Conservation (phyloP, 495 filamentous ascomycete genomes). For the Clohesyomyces aquaticus region DNA sequence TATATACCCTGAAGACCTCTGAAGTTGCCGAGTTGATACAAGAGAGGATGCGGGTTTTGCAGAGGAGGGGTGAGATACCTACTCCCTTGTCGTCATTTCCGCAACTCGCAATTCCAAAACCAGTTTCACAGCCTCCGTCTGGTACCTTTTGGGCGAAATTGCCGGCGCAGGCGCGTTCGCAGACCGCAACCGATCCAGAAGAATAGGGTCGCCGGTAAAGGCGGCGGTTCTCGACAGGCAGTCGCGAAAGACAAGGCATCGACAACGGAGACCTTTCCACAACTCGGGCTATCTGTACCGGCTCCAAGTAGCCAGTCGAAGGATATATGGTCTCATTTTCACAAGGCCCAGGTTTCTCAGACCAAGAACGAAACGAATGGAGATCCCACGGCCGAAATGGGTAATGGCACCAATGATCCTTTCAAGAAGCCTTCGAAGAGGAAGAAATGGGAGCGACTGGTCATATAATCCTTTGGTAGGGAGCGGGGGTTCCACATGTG, state of each 20-base stretch:
- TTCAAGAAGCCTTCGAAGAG: slow-evolving; percentile 14
- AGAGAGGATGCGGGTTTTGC: neutral
- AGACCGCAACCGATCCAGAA: neutral
- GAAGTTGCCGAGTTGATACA: slow-evolving; percentile 6
- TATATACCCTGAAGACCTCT: neutral
- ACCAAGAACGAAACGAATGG: neutral
- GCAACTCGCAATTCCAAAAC: slow-evolving; percentile 11
- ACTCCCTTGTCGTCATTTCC: slow-evolving; percentile 17
- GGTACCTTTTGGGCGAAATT: slow-evolving; percentile 12
- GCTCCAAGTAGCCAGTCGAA: neutral
- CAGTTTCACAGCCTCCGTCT: neutral
- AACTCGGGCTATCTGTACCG: neutral
- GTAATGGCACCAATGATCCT: neutral
- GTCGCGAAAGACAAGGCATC: neutral
- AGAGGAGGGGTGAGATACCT: slow-evolving; percentile 7
- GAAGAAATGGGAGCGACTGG: slow-evolving; percentile 24
- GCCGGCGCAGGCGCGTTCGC: neutral
- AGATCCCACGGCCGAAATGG: neutral
- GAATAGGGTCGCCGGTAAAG: neutral
- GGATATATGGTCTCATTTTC: slow-evolving; percentile 15
- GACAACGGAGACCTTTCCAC: slow-evolving; percentile 9
- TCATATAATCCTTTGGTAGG: neutral
- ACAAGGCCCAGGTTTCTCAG: slow-evolving; percentile 2
- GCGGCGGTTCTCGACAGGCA: neutral
- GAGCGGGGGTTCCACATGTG: no score